A percentile compares a stretch with the other conserved stretches of the same genome.
Evolutionary conservation across 768 basidiomycete genomes (phyloP).

Genomic region (Lepiota venenata): DNA sequence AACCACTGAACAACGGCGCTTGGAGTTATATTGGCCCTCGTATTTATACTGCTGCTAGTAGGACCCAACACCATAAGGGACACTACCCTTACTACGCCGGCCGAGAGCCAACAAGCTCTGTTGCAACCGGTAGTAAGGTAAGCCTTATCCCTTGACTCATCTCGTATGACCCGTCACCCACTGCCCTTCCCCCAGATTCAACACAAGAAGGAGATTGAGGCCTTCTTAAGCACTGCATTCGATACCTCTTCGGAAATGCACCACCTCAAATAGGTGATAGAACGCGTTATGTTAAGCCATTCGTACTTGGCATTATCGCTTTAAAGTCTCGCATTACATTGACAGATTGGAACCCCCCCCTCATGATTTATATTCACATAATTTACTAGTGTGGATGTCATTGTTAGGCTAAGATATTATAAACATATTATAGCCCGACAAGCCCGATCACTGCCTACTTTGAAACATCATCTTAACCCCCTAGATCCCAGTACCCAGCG

Average conservation of each 20-base stretch:
- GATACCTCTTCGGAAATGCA: constrained; percentile 13
- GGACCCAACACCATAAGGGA: constrained; percentile 87
- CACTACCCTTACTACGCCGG: constrained; percentile 93
- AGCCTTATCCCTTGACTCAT: constrained; percentile 15
- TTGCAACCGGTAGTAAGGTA: constrained; percentile 91
- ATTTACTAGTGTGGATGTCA: constrained; percentile 2
- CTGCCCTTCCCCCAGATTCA: constrained; percentile 43
- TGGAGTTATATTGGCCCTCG: constrained; percentile 97
- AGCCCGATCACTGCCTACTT: neutral
- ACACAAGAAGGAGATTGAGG: constrained; percentile 90
- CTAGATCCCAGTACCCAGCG: no score
- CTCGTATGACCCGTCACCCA: neutral
- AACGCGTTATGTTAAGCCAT: no score
- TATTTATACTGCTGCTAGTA: constrained; percentile 88
- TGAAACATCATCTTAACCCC: neutral
- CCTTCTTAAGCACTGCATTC: constrained; percentile 66
- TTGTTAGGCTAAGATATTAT: neutral
- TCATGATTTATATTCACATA: constrained; percentile 7
- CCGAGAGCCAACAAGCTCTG: constrained; percentile 86
- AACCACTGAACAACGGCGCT: constrained; percentile 95
- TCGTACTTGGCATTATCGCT: neutral
- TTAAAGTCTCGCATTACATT: neutral
- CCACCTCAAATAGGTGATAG: constrained; percentile 5
- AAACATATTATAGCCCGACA: neutral
- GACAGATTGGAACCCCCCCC: neutral